A percentile compares a stretch with the other conserved stretches of the same genome.
phyloP scores from a whole-genome alignment of 2,329 filamentous ascomycete species.

The Pyrenochaeta sp. region DNA sequence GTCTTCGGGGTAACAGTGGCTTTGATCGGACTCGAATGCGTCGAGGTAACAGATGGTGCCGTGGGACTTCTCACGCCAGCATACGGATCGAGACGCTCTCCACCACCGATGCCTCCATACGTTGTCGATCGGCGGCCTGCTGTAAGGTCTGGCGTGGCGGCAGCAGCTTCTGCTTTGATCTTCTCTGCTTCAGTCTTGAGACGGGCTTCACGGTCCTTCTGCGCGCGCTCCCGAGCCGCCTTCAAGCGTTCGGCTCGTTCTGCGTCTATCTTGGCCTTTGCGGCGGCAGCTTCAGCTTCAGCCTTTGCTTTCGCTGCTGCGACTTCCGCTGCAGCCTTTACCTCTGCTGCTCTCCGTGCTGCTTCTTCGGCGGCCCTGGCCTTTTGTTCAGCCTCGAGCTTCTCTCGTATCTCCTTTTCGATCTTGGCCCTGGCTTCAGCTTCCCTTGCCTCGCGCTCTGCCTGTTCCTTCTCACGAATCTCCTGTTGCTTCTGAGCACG shows the following conservation, averaged over 20 bases:
- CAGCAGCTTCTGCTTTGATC: slow-evolving; percentile 37
- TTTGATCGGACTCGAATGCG: slow-evolving; percentile 50
- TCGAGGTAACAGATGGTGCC: slow-evolving; percentile 48
- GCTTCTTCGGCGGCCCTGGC: slow-evolving; percentile 52
- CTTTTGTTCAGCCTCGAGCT: slow-evolving; percentile 50
- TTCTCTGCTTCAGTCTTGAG: slow-evolving; percentile 47
- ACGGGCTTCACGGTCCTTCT: slow-evolving; percentile 48
- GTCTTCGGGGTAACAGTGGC: slow-evolving; percentile 50
- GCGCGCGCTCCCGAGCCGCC: slow-evolving; percentile 50
- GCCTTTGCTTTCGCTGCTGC: slow-evolving; percentile 44
- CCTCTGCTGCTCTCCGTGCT: slow-evolving; percentile 46
- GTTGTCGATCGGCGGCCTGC: slow-evolving; percentile 43
- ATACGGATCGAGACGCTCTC: slow-evolving; percentile 76
- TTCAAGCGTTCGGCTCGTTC: slow-evolving; percentile 48
- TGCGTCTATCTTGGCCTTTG: slow-evolving; percentile 45
- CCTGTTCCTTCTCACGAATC: slow-evolving; percentile 51
- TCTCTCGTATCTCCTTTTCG: slow-evolving; percentile 54
- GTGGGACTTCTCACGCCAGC: slow-evolving; percentile 63
- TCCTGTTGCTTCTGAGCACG: slow-evolving; percentile 51
- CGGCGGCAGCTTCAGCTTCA: slow-evolving; percentile 38
- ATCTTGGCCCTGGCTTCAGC: slow-evolving; percentile 46
- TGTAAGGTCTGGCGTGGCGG: slow-evolving; percentile 26
- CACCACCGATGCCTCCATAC: slow-evolving; percentile 61
- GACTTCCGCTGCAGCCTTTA: slow-evolving; percentile 39
- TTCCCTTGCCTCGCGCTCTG: slow-evolving; percentile 48